These are phyloP conservation scores for Panaeolus cyanescens DNA, from an alignment of 768 basidiomycete species.

Conservation along the genomic window DNA sequence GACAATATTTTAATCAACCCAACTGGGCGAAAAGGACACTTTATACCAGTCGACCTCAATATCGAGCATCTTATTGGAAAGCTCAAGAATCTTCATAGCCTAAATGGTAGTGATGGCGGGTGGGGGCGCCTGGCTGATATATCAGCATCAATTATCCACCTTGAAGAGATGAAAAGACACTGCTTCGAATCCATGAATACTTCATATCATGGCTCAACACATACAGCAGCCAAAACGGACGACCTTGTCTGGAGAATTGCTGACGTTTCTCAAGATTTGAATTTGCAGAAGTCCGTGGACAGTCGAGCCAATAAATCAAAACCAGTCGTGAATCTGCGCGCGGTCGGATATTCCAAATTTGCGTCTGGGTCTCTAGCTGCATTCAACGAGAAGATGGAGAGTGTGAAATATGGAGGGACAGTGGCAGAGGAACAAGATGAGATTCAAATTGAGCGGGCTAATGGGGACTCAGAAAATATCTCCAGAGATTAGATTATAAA, in stretches of 20 bases:
- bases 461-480: too few relatives aligned
- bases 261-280: slow-evolving; percentile 10
- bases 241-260: slow-evolving; percentile 23
- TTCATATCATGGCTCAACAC: slow-evolving; percentile 22
- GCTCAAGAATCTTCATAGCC: slow-evolving; percentile 19
- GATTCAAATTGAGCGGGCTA: too few relatives aligned
- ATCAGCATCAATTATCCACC: slow-evolving; percentile 23
- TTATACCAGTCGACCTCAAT: slow-evolving; percentile 34
- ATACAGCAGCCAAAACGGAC: slow-evolving; percentile 17
- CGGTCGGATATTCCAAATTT: slow-evolving; percentile 20
- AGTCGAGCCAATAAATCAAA: too few relatives aligned
- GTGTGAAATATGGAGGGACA: slow-evolving; percentile 12
- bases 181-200: slow-evolving; percentile 15
- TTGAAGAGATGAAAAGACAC: slow-evolving; percentile 27
- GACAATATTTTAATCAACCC: slow-evolving; percentile 33
- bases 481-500: slow-evolving; percentile 2
- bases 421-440: slow-evolving; percentile 22
- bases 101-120: slow-evolving; percentile 22
- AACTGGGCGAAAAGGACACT: slow-evolving; percentile 27
- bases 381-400: slow-evolving; percentile 34
- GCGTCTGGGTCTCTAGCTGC: slow-evolving; percentile 24
- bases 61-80: slow-evolving; percentile 30
- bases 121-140: slow-evolving; percentile 33
- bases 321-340: too few relatives aligned
- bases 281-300: slow-evolving; percentile 9